These are phyloP conservation scores for Peribolospora baueri DNA, from an alignment of 768 basidiomycete species.

Conservation along the genomic window DNA sequence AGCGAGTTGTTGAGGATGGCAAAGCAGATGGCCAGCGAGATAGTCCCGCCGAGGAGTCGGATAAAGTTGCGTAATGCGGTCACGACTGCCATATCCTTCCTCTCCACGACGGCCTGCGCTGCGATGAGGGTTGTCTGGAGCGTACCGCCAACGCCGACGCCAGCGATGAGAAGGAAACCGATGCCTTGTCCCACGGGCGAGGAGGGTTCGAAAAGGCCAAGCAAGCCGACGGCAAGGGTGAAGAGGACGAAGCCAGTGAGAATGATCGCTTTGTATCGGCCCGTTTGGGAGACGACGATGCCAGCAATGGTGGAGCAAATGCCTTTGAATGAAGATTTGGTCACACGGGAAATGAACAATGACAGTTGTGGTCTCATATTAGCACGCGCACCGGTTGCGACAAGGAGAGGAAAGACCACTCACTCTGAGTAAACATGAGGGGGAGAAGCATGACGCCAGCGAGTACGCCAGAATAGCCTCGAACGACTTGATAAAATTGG, in stretches of 20 bases:
- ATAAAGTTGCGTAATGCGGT: conserved; percentile 46
- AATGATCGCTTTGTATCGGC: conserved; percentile 25
- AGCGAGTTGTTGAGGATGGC: conserved; percentile 32
- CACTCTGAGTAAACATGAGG: conserved; percentile 38
- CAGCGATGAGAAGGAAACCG: conserved; percentile 36
- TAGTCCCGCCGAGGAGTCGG: conserved; percentile 42
- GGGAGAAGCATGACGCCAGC: conserved; percentile 45
- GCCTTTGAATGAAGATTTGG: too few relatives aligned
- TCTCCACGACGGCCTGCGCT: conserved; percentile 43
- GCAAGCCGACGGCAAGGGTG: conserved; percentile 42
- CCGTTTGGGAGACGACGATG: conserved; percentile 37
- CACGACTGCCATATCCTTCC: conserved; percentile 52
- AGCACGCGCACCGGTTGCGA: neutral
- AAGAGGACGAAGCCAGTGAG: conserved; percentile 30
- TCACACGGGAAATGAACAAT: too few relatives aligned
- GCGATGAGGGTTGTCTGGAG: conserved; percentile 19
- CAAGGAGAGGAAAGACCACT: conserved; percentile 31
- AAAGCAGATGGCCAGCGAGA: conserved; percentile 38
- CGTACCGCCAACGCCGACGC: conserved; percentile 35
- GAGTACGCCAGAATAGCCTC: conserved; percentile 40
- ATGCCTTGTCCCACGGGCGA: conserved; percentile 31
- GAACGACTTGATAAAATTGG: conserved; percentile 47
- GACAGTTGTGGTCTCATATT: neutral
- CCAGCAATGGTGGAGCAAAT: conserved; percentile 22
- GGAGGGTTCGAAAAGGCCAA: conserved; percentile 35